phyloP scores from a whole-genome alignment of 208 protist genomes.

The Leishmania major region DNA sequence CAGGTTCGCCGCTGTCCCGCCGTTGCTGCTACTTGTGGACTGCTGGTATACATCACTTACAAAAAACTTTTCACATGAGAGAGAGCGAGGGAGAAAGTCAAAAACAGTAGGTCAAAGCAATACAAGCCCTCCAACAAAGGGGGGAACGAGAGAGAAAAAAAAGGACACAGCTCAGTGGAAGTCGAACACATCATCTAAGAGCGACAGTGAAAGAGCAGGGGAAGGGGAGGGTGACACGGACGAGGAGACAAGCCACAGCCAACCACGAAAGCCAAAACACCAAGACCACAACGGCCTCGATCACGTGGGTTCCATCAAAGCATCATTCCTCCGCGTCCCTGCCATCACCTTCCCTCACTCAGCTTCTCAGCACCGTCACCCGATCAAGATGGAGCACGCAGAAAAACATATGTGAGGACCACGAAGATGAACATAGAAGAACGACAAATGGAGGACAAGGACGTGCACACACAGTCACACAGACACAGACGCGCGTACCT shows the following conservation, averaged over 20 bases:
- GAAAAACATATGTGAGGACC: background rate
- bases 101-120: background rate
- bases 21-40: background rate
- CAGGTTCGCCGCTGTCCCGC: background rate
- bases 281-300: too few species aligned
- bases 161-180: background rate
- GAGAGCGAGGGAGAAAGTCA: background rate
- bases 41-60: background rate
- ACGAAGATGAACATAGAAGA: background rate
- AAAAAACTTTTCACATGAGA: slow-evolving; percentile 4
- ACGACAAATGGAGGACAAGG: background rate
- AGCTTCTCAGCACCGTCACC: background rate
- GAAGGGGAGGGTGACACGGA: background rate
- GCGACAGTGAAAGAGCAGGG: background rate
- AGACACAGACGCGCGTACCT: background rate
- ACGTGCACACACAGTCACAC: background rate
- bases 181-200: background rate
- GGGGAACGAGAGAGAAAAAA: background rate
- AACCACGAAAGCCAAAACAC: background rate
- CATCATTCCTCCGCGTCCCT: too few species aligned
- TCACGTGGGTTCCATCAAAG: background rate
- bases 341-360: background rate
- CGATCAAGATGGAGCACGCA: background rate
- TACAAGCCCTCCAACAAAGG: background rate
- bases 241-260: background rate